A percentile compares a stretch with the other conserved stretches of the same genome.
phyloP scores from a whole-genome alignment of 2,329 filamentous ascomycete genomes.

The Ceratocystis variospora region DNA sequence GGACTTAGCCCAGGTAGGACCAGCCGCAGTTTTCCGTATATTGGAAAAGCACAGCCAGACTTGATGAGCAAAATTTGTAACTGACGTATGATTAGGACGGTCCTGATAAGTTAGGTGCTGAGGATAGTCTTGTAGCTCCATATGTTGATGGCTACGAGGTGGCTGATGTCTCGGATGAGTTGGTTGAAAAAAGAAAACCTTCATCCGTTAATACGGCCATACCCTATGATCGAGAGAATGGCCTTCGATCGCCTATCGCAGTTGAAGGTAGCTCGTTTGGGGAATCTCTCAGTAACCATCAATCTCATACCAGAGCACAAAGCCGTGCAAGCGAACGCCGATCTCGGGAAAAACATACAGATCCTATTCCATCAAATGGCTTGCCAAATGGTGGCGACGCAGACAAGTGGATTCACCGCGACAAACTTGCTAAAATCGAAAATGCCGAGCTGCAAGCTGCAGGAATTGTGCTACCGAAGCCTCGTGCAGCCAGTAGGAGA shows the following conservation, averaged over 20 bases:
- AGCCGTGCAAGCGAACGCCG: conserved; percentile 17
- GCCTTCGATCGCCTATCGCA: conserved; percentile 13
- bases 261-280: conserved; percentile 15
- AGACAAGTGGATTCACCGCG: conserved; percentile 73
- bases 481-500: conserved; percentile 39
- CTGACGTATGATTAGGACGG: conserved; percentile 8
- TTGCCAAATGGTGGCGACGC: conserved; percentile 32
- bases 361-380: background rate
- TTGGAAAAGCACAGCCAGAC: background rate
- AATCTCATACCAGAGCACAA: conserved; percentile 13
- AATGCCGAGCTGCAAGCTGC: conserved; percentile 67
- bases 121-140: background rate
- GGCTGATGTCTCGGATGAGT: background rate
- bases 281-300: conserved; percentile 2
- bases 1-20: conserved; percentile 14
- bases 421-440: conserved; percentile 72
- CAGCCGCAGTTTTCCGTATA: background rate
- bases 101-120: conserved; percentile 1
- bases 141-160: conserved; percentile 1
- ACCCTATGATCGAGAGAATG: conserved; percentile 11
- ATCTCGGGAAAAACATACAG: conserved; percentile 14
- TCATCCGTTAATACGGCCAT: conserved; percentile 8
- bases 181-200: conserved; percentile 11
- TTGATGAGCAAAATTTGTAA: background rate
- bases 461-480: conserved; percentile 48